Evolutionary conservation across 371 early-diverging fungal genomes (phyloP).

Genomic region (Syncephalastrum racemosum): DNA sequence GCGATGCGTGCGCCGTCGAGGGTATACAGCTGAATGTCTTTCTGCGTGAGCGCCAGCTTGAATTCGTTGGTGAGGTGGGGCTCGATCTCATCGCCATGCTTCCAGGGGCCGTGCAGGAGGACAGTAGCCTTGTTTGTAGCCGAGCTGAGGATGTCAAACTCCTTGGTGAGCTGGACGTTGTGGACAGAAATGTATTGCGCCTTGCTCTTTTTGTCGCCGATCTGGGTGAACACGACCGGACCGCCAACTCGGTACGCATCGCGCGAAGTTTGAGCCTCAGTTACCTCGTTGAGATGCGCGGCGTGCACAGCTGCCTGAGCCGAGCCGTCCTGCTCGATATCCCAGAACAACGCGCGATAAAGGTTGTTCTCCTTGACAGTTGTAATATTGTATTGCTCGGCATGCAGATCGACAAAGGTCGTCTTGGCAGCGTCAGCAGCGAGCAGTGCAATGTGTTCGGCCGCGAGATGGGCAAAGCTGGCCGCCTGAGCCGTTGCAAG

Average conservation of each 20-base stretch:
- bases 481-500: constrained; percentile 48
- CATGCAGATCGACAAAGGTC: constrained; percentile 33
- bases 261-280: constrained; percentile 41
- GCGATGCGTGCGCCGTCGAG: constrained; percentile 68
- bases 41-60: constrained; percentile 58
- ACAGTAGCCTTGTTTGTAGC: constrained; percentile 58
- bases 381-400: constrained; percentile 18
- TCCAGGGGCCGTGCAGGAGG: constrained; percentile 69
- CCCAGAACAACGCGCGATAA: constrained; percentile 68
- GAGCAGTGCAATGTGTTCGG: constrained; percentile 42
- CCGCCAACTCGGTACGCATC: constrained; percentile 64
- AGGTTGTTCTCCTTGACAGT: constrained; percentile 9
- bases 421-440: constrained; percentile 39
- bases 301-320: constrained; percentile 53
- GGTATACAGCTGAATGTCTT: constrained; percentile 59
- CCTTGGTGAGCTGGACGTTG: constrained; percentile 53
- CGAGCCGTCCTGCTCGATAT: constrained; percentile 54
- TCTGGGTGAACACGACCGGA: constrained; percentile 56
- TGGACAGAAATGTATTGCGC: constrained; percentile 72
- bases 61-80: constrained; percentile 69
- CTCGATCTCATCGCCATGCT: constrained; percentile 66
- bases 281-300: constrained; percentile 41
- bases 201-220: constrained; percentile 30
- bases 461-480: constrained; percentile 32
- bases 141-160: constrained; percentile 63